Evolutionary conservation across 2,329 filamentous ascomycete species (phyloP).

Genomic region (Aspergillus costaricaensis): DNA sequence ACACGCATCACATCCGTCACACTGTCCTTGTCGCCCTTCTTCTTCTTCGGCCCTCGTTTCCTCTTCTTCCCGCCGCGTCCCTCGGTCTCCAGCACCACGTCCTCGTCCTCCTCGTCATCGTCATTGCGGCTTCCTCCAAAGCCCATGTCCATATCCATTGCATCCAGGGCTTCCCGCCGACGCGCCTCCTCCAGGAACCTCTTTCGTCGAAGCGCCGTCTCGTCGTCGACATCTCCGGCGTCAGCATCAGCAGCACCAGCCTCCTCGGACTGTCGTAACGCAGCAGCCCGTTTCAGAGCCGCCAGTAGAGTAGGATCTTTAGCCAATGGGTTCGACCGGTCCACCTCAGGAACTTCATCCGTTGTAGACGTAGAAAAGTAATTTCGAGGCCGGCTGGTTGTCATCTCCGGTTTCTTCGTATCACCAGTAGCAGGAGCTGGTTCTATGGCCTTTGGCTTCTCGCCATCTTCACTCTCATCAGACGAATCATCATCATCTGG

Average conservation of each 20-base stretch:
- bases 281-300: conserved; percentile 80
- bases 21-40: conserved; percentile 62
- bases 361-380: conserved; percentile 45
- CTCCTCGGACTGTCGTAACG: conserved; percentile 50
- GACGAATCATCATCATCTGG: conserved; percentile 51
- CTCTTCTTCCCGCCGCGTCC: conserved; percentile 41
- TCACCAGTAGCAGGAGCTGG: conserved; percentile 8
- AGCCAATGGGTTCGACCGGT: conserved; percentile 50
- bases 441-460: conserved; percentile 12
- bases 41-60: conserved; percentile 58
- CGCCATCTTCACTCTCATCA: conserved; percentile 38
- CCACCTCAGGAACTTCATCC: conserved; percentile 55
- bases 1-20: conserved; percentile 78
- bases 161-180: conserved; percentile 69
- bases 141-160: conserved; percentile 90
- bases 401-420: conserved; percentile 15
- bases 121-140: conserved; percentile 87
- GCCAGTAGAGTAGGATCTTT: conserved; percentile 78
- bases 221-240: conserved; percentile 53
- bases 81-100: conserved; percentile 59
- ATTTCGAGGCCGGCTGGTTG: conserved; percentile 46
- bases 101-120: conserved; percentile 79
- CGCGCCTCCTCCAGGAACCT: conserved; percentile 68
- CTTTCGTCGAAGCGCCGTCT: conserved; percentile 68
- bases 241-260: conserved; percentile 41